A percentile compares a stretch with the other conserved stretches of the same genome.
These are phyloP conservation scores for Catenaria anguillulae DNA, from an alignment of 371 early-diverging fungal species.

Conservation along the genomic window DNA sequence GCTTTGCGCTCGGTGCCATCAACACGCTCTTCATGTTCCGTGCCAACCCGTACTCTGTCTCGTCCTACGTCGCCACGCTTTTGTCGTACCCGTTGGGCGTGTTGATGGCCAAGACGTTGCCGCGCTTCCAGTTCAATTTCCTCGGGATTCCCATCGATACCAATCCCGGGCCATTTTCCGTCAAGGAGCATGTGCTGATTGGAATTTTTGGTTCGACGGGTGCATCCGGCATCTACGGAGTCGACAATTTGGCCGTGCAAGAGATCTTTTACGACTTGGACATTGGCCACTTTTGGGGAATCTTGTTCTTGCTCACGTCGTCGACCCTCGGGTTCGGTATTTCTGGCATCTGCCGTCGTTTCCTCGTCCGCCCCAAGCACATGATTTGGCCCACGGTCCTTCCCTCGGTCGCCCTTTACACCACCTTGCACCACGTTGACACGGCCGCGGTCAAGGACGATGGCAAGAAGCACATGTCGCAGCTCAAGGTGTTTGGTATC, in stretches of 20 bases:
- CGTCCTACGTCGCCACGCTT: slow-evolving; percentile 45
- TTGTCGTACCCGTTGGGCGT: slow-evolving; percentile 47
- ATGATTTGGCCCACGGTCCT: slow-evolving; percentile 81
- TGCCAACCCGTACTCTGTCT: slow-evolving; percentile 33
- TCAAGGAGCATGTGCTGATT: slow-evolving; percentile 73
- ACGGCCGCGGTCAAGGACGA: neutral
- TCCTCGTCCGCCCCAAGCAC: slow-evolving; percentile 59
- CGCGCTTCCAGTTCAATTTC: slow-evolving; percentile 9
- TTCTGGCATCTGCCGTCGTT: slow-evolving; percentile 57
- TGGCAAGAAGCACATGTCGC: neutral
- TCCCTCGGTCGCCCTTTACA: neutral
- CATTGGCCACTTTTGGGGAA: slow-evolving; percentile 36
- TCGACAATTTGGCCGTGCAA: slow-evolving; percentile 24
- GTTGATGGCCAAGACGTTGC: slow-evolving; percentile 41
- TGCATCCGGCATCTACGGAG: neutral
- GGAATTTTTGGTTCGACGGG: neutral
- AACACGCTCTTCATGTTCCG: slow-evolving; percentile 68
- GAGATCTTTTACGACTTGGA: slow-evolving; percentile 39
- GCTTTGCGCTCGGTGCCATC: slow-evolving; percentile 27
- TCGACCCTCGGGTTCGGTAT: slow-evolving; percentile 60
- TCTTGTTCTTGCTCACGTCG: slow-evolving; percentile 53
- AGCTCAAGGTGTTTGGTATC: neutral
- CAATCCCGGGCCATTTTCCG: slow-evolving; percentile 72
- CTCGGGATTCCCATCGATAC: neutral
- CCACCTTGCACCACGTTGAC: neutral